Evolutionary conservation across 306 rosid genomes (phyloP).

Genomic region (Casuarina equisetifolia): DNA sequence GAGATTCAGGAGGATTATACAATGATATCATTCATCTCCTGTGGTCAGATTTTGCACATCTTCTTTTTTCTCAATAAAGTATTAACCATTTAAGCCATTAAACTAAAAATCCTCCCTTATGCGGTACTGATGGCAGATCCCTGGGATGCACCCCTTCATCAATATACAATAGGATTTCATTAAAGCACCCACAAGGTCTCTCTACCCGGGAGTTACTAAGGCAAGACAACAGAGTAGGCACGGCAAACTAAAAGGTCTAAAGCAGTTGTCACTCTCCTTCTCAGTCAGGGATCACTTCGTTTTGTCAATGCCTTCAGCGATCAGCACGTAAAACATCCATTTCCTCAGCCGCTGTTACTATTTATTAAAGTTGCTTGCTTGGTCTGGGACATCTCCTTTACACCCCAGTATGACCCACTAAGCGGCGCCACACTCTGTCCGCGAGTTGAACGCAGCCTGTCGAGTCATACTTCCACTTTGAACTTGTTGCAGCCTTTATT

Average conservation of each 20-base stretch:
- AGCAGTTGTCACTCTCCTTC: too few species aligned
- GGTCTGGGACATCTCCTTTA: not conserved
- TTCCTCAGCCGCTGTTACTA: too few species aligned
- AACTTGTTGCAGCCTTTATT: not conserved
- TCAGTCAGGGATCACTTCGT: not conserved
- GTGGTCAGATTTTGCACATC: not conserved
- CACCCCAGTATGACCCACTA: not conserved
- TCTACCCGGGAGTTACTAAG: too few species aligned
- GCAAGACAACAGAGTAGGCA: not conserved
- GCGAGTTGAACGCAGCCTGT: too few species aligned
- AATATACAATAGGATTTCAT: not conserved
- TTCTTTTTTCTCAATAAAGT: not conserved
- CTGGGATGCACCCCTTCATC: not conserved
- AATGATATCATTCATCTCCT: not conserved
- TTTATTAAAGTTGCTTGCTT: not conserved
- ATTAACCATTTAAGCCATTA: not conserved
- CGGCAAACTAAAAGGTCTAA: too few species aligned
- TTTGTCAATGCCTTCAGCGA: not conserved
- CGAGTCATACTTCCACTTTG: not conserved
- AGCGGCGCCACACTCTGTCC: not conserved
- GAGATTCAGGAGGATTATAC: not conserved
- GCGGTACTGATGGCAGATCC: not conserved
- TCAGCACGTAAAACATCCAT: too few species aligned
- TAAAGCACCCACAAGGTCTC: too few species aligned
- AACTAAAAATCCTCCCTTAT: not conserved